A percentile compares a stretch with the other conserved stretches of the same genome.
These are phyloP conservation scores for Colletotrichum camelliae DNA, from an alignment of 2,329 filamentous ascomycete species.

Conservation along the genomic window DNA sequence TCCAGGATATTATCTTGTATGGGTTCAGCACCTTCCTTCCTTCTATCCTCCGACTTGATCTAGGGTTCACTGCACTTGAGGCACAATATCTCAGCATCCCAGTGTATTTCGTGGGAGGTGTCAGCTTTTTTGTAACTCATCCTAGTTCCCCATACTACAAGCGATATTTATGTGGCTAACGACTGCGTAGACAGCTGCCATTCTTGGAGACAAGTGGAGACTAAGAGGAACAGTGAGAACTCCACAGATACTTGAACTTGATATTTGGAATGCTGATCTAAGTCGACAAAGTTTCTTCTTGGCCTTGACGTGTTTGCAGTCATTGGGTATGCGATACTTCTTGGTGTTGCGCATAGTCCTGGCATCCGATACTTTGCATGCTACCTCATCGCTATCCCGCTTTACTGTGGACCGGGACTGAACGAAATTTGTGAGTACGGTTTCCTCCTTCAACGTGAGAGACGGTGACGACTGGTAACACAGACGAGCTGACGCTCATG, in stretches of 20 bases:
- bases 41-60: slow-evolving; percentile 51
- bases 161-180: neutral
- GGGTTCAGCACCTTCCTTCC: slow-evolving; percentile 64
- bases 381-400: slow-evolving; percentile 53
- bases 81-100: slow-evolving; percentile 60
- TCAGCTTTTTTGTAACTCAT: slow-evolving; percentile 42
- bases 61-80: slow-evolving; percentile 54
- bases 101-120: slow-evolving; percentile 55
- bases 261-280: neutral
- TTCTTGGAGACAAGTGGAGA: neutral
- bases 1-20: slow-evolving; percentile 56
- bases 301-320: slow-evolving; percentile 52
- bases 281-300: neutral
- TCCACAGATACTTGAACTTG: neutral
- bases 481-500: neutral
- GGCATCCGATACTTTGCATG: slow-evolving; percentile 54
- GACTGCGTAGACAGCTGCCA: neutral
- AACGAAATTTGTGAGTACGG: slow-evolving; percentile 44
- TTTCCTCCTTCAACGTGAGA: neutral
- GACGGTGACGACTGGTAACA: neutral
- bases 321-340: slow-evolving; percentile 52
- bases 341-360: slow-evolving; percentile 41
- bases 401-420: slow-evolving; percentile 54
- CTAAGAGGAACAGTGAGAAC: neutral
- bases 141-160: neutral